Conservation (phyloP, 495 filamentous ascomycete species). For the Saxophila tyrrhenica region DNA sequence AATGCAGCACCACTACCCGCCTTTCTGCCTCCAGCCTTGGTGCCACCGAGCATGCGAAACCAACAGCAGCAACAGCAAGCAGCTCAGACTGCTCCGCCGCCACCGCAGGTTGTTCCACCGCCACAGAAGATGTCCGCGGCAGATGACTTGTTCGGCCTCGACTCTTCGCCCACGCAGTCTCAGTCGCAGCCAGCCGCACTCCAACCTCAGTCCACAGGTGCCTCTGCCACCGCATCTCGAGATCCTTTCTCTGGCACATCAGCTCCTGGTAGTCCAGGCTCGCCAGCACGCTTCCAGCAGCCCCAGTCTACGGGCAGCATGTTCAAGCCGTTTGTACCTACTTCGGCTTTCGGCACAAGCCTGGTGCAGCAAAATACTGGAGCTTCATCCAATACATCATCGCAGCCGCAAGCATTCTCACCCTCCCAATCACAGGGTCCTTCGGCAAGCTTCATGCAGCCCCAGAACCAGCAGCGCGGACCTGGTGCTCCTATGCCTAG, state of each 20-base stretch:
- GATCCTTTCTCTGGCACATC: constrained; percentile 46
- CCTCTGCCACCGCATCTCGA: constrained; percentile 24
- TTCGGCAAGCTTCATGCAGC: constrained; percentile 23
- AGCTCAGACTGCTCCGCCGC: constrained; percentile 31
- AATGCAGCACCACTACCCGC: constrained; percentile 45
- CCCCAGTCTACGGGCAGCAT: constrained; percentile 36
- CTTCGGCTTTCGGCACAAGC: constrained; percentile 78
- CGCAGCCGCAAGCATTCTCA: background rate
- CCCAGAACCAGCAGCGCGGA: constrained; percentile 28
- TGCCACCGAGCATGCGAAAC: constrained; percentile 80
- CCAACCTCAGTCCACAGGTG: constrained; percentile 11
- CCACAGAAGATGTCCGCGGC: constrained; percentile 58
- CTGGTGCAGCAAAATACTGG: constrained; percentile 71
- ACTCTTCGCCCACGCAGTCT: constrained; percentile 41
- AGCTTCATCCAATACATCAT: constrained; percentile 21
- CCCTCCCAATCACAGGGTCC: constrained; percentile 17
- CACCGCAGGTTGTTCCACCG: constrained; percentile 34
- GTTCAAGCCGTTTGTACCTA: constrained; percentile 85
- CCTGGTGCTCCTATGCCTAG: background rate
- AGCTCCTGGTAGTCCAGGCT: constrained; percentile 39
- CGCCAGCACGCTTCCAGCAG: constrained; percentile 29
- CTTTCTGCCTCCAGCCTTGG: constrained; percentile 62
- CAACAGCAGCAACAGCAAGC: constrained; percentile 39
- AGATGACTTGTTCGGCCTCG: constrained; percentile 85
- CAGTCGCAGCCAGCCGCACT: constrained; percentile 37